A percentile compares a stretch with the other conserved stretches of the same genome.
Conservation (phyloP, 495 filamentous ascomycete species). For the Sordaria brevicollis region DNA sequence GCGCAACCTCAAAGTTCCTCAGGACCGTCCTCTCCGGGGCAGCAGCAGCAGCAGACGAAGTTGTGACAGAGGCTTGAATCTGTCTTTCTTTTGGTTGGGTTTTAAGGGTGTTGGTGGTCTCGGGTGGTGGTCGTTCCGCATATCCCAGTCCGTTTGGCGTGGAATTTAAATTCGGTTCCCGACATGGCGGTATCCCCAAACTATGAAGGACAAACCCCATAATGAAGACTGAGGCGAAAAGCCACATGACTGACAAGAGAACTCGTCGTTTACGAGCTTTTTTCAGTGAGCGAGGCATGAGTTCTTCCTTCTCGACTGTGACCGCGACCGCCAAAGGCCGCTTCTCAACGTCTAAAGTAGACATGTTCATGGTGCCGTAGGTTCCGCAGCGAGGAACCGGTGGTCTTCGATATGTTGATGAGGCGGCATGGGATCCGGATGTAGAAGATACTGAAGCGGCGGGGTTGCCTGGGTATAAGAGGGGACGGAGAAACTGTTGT, state of each 20-base stretch:
- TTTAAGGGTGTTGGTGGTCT: not conserved
- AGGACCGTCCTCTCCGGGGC: constrained; percentile 25
- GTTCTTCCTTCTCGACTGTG: not conserved
- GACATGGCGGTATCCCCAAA: not conserved
- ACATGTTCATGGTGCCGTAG: constrained; percentile 3
- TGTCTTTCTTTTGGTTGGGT: not conserved
- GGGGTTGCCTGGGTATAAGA: not conserved
- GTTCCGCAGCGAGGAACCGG: not conserved
- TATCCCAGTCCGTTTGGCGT: not conserved
- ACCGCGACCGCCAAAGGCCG: not conserved
- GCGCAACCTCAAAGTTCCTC: constrained; percentile 59
- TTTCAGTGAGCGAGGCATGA: not conserved
- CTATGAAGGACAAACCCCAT: not conserved
- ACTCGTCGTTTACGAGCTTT: not conserved
- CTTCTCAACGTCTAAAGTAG: constrained; percentile 7
- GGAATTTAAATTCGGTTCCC: not conserved
- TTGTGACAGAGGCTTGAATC: not conserved
- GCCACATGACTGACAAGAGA: not conserved
- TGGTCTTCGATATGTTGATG: not conserved
- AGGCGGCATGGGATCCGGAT: not conserved
- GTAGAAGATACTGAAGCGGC: not conserved
- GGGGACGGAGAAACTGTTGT: not conserved
- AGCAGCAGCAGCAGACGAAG: constrained; percentile 6
- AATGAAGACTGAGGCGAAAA: not conserved
- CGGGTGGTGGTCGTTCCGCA: not conserved